Conservation (phyloP, 345 rosid genomes). For the Isatis tinctoria region DNA sequence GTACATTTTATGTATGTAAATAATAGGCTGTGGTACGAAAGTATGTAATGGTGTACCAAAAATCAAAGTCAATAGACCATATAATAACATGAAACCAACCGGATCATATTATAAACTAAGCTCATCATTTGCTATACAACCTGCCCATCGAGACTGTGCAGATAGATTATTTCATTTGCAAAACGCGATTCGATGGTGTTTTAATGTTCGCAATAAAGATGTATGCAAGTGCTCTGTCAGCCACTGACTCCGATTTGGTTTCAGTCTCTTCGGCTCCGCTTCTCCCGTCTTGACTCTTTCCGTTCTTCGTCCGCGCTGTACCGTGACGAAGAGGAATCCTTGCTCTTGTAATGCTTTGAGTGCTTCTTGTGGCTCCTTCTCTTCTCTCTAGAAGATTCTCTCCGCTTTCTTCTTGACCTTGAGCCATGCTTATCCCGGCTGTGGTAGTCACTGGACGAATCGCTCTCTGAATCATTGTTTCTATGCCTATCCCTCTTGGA, state of each 20-base stretch:
- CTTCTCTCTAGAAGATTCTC: constrained; percentile 54
- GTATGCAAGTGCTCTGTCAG: not conserved
- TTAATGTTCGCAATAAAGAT: not conserved
- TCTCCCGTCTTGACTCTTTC: constrained; percentile 42
- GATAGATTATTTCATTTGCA: not conserved
- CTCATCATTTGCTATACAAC: not conserved
- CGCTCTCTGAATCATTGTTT: constrained; percentile 53
- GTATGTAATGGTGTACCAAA: not conserved
- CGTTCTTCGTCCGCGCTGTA: constrained; percentile 34
- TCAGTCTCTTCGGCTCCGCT: constrained; percentile 42
- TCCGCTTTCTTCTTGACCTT: constrained; percentile 46
- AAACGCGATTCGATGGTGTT: not conserved
- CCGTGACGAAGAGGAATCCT: constrained; percentile 44
- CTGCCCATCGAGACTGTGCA: constrained; percentile 2
- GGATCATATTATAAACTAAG: no score
- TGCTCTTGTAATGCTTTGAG: constrained; percentile 47
- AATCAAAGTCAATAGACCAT: not conserved
- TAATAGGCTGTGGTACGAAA: not conserved
- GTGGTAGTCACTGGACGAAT: constrained; percentile 45
- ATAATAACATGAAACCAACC: no score
- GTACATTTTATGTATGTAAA: not conserved
- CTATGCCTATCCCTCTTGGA: constrained; percentile 37
- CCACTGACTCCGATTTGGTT: not conserved
- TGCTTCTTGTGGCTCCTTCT: constrained; percentile 61
- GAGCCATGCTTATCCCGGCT: constrained; percentile 38